Percentiles rank a stretch among this genome's conserved stretches.
These are phyloP conservation scores for Spathaspora gorwiae DNA, from an alignment of 805 yeast genomes.

Conservation along the genomic window DNA sequence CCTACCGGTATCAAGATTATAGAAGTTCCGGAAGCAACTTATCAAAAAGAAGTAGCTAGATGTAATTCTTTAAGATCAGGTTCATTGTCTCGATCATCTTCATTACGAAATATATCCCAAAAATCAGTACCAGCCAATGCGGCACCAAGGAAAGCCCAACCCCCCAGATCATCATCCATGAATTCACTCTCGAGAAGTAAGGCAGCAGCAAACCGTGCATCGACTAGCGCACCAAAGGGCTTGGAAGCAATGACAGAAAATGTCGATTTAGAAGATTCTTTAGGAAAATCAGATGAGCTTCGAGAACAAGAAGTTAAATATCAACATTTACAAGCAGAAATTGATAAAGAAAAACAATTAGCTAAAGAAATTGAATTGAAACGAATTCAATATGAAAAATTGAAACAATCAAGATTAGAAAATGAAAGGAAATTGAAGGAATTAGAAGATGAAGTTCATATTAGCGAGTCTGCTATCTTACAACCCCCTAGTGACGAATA, in stretches of 20 bases:
- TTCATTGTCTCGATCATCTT: conserved; percentile 20
- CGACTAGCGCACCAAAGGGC: neutral
- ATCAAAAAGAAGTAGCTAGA: conserved; percentile 34
- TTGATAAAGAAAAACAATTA: conserved; percentile 34
- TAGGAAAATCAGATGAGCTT: conserved; percentile 17
- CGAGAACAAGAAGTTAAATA: conserved; percentile 24
- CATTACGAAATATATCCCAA: conserved; percentile 9
- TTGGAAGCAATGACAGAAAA: conserved; percentile 16
- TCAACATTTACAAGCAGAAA: conserved; percentile 27
- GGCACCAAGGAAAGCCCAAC: conserved; percentile 7
- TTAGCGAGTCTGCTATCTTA: too few species aligned
- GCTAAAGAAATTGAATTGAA: conserved; percentile 36
- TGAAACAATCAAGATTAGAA: conserved; percentile 17
- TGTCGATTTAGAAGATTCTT: conserved; percentile 15
- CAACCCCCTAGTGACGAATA: too few species aligned
- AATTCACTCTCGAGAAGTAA: neutral
- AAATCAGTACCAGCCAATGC: neutral
- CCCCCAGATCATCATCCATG: conserved; percentile 10
- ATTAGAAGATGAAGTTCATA: conserved; percentile 7
- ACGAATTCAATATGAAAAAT: conserved; percentile 32
- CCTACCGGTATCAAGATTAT: conserved; percentile 65
- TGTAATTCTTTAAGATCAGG: conserved; percentile 34
- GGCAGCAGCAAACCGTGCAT: neutral
- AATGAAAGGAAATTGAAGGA: conserved; percentile 22
- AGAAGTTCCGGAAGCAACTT: conserved; percentile 56